Percentiles rank a stretch among this genome's conserved stretches.
Evolutionary conservation across 345 rosid genomes (phyloP).

Genomic region (Dipteronia sinensis): DNA sequence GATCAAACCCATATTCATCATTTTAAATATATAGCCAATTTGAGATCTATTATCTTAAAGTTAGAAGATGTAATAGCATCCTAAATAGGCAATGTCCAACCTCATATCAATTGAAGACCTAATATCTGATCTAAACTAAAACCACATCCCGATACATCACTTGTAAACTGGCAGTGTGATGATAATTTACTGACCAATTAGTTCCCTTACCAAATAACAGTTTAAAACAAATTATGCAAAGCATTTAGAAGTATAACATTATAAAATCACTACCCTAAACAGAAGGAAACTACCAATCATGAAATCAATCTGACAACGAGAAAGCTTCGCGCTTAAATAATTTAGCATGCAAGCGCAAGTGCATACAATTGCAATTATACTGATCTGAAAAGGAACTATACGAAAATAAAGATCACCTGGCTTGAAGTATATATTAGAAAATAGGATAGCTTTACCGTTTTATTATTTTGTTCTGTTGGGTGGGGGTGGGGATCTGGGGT

Average conservation of each 20-base stretch:
- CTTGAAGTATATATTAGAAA: neutral
- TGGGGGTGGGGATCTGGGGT: neutral
- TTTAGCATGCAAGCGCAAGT: neutral
- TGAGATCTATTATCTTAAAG: neutral
- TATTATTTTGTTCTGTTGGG: neutral
- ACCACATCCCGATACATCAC: neutral
- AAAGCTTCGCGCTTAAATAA: neutral
- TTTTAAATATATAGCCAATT: conserved; percentile 2
- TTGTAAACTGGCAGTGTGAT: neutral
- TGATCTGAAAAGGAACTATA: neutral
- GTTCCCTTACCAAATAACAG: neutral
- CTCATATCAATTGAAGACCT: neutral
- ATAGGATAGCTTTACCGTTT: neutral
- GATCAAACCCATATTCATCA: conserved; percentile 23
- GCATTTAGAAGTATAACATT: neutral
- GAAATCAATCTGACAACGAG: neutral
- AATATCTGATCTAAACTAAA: neutral
- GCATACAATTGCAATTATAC: neutral
- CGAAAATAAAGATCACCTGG: neutral
- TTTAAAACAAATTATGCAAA: neutral
- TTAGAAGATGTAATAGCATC: neutral
- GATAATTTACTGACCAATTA: neutral
- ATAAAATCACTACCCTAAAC: neutral
- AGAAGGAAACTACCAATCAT: neutral
- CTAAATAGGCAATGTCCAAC: neutral